Evolutionary conservation across 768 basidiomycete genomes (phyloP), one percentile per base, ranked within the genome.

Genomic region (Boletus speciosus): DNA sequence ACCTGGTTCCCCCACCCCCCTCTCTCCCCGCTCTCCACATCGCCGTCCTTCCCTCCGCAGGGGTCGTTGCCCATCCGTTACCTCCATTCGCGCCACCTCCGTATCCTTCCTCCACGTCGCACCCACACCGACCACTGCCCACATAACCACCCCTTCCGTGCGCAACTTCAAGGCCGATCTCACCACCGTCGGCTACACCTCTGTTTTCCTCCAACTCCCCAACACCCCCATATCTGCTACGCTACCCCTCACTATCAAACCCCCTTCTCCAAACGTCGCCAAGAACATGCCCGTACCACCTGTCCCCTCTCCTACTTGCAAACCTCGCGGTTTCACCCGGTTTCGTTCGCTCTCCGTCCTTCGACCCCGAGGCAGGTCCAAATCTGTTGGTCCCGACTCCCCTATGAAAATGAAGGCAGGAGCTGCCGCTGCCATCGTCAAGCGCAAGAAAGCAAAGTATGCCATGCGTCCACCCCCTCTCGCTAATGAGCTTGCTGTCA

Each of bases 401-500:
- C 68, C 65, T 31, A 64, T 62, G 5, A 65, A 52, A 49, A 65
- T 64, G 62, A 62, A 57, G 42, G 52, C 56, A 27, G 61, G 60
- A 35, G 49, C 41, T 3, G 54, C 58, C 4, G 59, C 70, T 43
- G 65, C 73, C 12, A 68, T 79, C 29, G 71, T 74, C 11, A 76
- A 75, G 63, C 75, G 75, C 59, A 83, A 83, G 65, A 84, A 80
- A 66, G 73, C 77, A 12, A 75, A 80, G 54, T 80, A 83, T 65
- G 68, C 73, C 9, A 65, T 71, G 15, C 74, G 68, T 32, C 60
- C 73, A 68, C 41, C 83, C 3, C 78, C 85, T 3, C 79, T 88
- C 46, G 76, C 80, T 4, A 81, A 81, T 50, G 86, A 88, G 56
- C 76, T 88, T 49, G 84, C 81, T 0, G 71, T 89, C 52, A 81